Conservation (phyloP, 2,329 filamentous ascomycete genomes). For the Colletotrichum limetticola region DNA sequence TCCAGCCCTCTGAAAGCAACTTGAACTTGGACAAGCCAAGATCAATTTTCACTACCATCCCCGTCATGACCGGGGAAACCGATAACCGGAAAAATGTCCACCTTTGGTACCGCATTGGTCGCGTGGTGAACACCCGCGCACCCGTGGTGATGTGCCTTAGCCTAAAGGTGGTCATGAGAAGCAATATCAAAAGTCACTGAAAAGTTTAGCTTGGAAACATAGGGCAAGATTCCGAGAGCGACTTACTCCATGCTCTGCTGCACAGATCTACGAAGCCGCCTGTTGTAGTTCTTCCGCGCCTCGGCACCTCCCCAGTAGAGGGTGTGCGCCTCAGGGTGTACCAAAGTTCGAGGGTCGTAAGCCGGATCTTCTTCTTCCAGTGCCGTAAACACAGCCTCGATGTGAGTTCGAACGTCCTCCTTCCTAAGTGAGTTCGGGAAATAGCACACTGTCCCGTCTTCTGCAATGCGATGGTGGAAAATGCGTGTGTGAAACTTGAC, state of each 20-base stretch:
- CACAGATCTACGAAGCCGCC: constrained; percentile 81
- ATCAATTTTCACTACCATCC: background rate
- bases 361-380: constrained; percentile 90
- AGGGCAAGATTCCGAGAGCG: background rate
- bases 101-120: background rate
- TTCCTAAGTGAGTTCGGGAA: constrained; percentile 67
- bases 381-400: constrained; percentile 82
- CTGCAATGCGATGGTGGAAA: constrained; percentile 88
- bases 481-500: constrained; percentile 83
- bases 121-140: background rate
- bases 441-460: constrained; percentile 86
- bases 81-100: background rate
- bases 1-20: constrained; percentile 14
- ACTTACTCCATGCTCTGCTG: constrained; percentile 73
- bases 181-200: constrained; percentile 23
- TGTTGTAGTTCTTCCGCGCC: constrained; percentile 86
- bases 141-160: background rate
- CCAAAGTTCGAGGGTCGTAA: constrained; percentile 89
- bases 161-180: background rate
- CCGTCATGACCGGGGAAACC: background rate
- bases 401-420: constrained; percentile 84
- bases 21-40: constrained; percentile 19
- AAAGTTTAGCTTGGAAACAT: background rate
- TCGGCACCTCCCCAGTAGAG: constrained; percentile 86
- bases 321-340: constrained; percentile 86